phyloP scores from a whole-genome alignment of 257 asterid genomes.

The Nicotiana attenuata region DNA sequence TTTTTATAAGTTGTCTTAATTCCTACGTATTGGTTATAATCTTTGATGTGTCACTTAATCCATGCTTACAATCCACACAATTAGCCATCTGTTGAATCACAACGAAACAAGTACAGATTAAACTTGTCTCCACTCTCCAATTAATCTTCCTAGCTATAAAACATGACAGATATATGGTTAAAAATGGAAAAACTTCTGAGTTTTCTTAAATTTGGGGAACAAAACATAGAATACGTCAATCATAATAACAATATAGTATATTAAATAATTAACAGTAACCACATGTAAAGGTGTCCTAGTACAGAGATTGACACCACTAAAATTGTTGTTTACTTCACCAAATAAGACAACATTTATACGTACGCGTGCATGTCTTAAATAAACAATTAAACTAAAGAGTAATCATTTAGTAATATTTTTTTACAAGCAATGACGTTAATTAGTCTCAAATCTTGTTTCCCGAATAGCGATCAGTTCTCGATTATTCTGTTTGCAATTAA shows the following conservation, averaged over 20 bases:
- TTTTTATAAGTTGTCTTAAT: neutral
- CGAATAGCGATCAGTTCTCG: neutral
- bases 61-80: neutral
- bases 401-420: neutral
- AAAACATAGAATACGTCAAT: neutral
- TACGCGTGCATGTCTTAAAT: conserved; percentile 8
- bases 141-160: neutral
- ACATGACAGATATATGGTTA: neutral
- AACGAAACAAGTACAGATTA: neutral
- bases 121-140: neutral
- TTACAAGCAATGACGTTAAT: neutral
- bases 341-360: neutral
- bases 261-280: neutral
- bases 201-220: neutral
- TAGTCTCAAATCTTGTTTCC: neutral
- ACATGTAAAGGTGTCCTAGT: neutral
- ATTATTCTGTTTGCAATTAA: conserved; percentile 19
- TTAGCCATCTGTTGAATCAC: neutral
- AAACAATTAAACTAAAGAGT: neutral
- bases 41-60: neutral
- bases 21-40: neutral
- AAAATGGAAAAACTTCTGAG: too few species aligned
- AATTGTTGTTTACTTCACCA: neutral
- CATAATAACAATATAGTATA: neutral
- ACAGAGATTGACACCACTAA: neutral